Conservation (phyloP, 2,329 filamentous ascomycete genomes). For the Apiospora sp. region DNA sequence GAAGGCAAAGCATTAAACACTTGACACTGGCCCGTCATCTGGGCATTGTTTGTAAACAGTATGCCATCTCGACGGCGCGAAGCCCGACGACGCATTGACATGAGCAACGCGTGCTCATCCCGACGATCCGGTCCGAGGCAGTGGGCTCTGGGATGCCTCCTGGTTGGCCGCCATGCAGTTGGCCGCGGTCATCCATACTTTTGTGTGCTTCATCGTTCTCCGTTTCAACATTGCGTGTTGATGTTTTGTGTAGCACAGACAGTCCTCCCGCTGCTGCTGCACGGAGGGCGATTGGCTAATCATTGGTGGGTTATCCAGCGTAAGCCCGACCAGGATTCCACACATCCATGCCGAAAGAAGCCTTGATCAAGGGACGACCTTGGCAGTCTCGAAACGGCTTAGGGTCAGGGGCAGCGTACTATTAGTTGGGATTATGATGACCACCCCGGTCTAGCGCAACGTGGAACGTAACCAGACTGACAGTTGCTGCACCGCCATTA, state of each 20-base stretch:
- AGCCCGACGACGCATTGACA: neutral
- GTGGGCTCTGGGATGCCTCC: neutral
- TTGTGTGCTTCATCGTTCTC: neutral
- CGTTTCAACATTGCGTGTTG: slow-evolving; percentile 5
- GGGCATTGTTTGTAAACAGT: neutral
- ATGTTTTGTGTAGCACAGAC: slow-evolving; percentile 10
- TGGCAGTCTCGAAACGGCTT: slow-evolving; percentile 18
- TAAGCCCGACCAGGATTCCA: neutral
- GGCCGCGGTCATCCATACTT: neutral
- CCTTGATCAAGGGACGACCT: neutral
- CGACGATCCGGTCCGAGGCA: neutral
- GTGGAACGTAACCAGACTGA: neutral
- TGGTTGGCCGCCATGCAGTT: neutral
- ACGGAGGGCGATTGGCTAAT: neutral
- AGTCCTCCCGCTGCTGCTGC: neutral
- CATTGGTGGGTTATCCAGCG: slow-evolving; percentile 15
- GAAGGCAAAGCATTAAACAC: neutral
- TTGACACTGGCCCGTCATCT: neutral
- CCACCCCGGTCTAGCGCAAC: slow-evolving; percentile 2
- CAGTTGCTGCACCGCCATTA: slow-evolving; percentile 11
- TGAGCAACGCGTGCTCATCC: neutral
- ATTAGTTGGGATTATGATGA: neutral
- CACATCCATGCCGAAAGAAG: slow-evolving; percentile 7
- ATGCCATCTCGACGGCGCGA: neutral
- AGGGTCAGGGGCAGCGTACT: neutral